Conservation (phyloP, 2,329 filamentous ascomycete species). For the Fusarium hainanense region DNA sequence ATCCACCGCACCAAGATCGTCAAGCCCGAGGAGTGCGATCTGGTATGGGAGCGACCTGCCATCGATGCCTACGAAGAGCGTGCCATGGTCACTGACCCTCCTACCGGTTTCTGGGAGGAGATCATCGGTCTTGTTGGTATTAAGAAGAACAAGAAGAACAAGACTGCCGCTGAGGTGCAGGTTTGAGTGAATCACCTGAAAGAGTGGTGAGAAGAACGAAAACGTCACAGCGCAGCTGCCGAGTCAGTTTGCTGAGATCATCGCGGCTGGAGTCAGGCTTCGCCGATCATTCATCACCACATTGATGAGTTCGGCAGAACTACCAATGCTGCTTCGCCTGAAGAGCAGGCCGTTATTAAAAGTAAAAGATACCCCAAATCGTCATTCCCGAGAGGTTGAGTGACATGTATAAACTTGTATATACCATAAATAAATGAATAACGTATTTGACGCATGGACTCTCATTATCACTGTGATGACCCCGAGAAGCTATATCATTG, state of each 20-base stretch:
- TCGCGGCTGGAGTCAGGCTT: background rate
- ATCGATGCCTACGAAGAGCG: slow-evolving; percentile 64
- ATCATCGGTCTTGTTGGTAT: slow-evolving; percentile 28
- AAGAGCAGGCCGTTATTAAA: background rate
- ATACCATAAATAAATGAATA: slow-evolving; percentile 18
- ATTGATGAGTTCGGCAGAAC: background rate
- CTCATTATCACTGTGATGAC: background rate
- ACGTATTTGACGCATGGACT: background rate
- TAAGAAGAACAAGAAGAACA: slow-evolving; percentile 28
- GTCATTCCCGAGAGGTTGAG: slow-evolving; percentile 5
- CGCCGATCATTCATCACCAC: background rate
- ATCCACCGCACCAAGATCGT: slow-evolving; percentile 65
- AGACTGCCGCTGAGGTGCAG: slow-evolving; percentile 16
- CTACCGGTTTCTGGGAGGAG: slow-evolving; percentile 54
- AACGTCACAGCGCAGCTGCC: background rate
- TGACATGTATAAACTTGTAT: slow-evolving; percentile 17
- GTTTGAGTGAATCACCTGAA: slow-evolving; percentile 9
- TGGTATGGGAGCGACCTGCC: slow-evolving; percentile 64
- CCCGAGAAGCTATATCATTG: background rate
- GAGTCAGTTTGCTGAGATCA: background rate
- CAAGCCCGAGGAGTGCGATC: slow-evolving; percentile 61
- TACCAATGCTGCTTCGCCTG: background rate
- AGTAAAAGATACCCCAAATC: slow-evolving; percentile 18
- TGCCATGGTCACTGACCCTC: slow-evolving; percentile 49
- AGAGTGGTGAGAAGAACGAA: background rate